Evolutionary conservation across 2,329 filamentous ascomycete genomes (phyloP).

Genomic region (Cadophora malorum): DNA sequence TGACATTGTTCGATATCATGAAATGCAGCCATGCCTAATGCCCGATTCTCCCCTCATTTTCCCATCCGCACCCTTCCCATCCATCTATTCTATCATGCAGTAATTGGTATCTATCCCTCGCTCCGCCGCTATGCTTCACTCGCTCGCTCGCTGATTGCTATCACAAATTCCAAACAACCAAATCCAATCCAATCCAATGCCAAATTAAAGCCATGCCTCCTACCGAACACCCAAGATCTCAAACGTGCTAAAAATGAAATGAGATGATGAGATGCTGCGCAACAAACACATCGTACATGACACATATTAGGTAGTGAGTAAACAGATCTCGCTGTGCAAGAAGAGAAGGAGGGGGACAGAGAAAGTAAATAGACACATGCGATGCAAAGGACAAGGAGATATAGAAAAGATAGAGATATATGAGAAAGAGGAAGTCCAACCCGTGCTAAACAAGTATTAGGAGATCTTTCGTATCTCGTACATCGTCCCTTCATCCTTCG

Average conservation of each 20-base stretch:
- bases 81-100: conserved; percentile 17
- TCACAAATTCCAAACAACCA: neutral
- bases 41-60: neutral
- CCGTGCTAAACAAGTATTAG: neutral
- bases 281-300: conserved; percentile 16
- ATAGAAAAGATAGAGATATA: neutral
- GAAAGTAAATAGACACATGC: neutral
- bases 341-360: neutral
- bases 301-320: conserved; percentile 9
- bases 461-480: conserved; percentile 7
- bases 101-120: conserved; percentile 1
- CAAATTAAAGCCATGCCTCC: neutral
- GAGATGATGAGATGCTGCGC: conserved; percentile 4
- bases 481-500: conserved; percentile 6
- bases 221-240: neutral
- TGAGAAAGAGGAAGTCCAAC: neutral
- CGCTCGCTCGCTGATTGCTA: conserved; percentile 11
- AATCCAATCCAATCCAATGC: neutral
- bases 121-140: conserved; percentile 12
- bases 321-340: neutral
- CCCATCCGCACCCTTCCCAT: neutral
- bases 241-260: neutral
- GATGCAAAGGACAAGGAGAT: conserved; percentile 1
- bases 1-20: neutral
- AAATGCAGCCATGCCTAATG: neutral